Base-by-base conservation (phyloP, 768 basidiomycete genomes). In the Mycena chlorophos region DNA sequence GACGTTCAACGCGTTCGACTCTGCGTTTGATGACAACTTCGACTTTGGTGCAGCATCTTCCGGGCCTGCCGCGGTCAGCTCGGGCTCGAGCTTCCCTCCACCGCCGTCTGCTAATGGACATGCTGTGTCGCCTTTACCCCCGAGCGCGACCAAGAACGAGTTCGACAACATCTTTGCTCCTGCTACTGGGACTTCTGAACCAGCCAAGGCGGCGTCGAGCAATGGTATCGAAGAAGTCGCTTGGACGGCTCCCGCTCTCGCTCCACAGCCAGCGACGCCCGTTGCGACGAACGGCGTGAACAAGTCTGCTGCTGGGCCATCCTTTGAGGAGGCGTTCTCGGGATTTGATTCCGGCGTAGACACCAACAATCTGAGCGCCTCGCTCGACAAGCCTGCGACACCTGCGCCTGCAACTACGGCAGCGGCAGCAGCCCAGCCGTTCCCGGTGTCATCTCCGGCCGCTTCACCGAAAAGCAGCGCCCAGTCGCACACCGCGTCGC, bases 11-110 rank as follows among this genome's bases (percentile, higher is more conserved):
- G 12, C 84, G 3, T 91, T 92, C 52, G 88, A 87, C 51, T 75
- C 82, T 42, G 81, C 72, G 17, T 85, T 86, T 58, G 84, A 84
- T 22, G 82, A 84, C 60, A 77, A 81, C 56, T 84, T 84, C 63
- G 80, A 84, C 68, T 88, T 88, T 55, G 63, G 55, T n/a, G 63
- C 73, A 25, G 75, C 77, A 27, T 68, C 75, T 68, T 87, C 86
- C 53, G 62, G 57, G 13, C 65, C 72, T 45, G 75, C 78, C 5
- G 67, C 75, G 4, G 72, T n/a, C n/a, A n/a, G n/a, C n/a, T n/a
- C n/a, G n/a, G n/a, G n/a, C n/a, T n/a, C 69, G 34, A 58, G 75
- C 8, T 72, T 56, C 69, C 66, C 68, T 14, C 53, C 66, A 43
- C 60, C 73, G 4, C 60, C 66, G 55, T 62, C 65, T 58, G 58